A percentile compares a stretch with the other conserved stretches of the same genome.
Conservation (phyloP, 495 filamentous ascomycete genomes). For the Niebla homalea region DNA sequence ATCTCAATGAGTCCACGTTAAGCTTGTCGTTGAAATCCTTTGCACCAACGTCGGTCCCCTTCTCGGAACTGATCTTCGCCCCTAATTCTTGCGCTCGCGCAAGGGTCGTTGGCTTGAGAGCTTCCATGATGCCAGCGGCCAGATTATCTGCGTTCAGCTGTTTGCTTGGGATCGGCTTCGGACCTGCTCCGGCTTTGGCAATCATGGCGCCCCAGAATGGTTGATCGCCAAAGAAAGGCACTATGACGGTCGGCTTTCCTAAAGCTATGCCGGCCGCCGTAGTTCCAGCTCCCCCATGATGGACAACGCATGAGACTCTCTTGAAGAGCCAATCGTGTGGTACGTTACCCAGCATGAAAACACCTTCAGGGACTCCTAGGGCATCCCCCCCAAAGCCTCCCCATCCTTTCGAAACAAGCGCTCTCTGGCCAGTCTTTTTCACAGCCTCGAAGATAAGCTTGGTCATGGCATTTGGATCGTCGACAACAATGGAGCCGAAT, state of each 20-base stretch:
- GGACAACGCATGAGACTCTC: conserved; percentile 61
- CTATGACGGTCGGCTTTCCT: conserved; percentile 58
- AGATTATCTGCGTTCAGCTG: conserved; percentile 49
- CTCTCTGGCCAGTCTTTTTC: conserved; percentile 49
- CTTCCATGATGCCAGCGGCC: conserved; percentile 45
- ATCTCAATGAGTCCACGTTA: conserved; percentile 45
- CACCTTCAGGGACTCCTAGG: conserved; percentile 44
- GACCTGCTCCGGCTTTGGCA: conserved; percentile 56
- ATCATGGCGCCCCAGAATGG: conserved; percentile 76
- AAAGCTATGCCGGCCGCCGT: conserved; percentile 59
- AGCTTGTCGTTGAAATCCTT: conserved; percentile 59
- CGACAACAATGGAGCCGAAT: conserved; percentile 71
- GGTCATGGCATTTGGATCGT: conserved; percentile 56
- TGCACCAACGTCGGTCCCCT: conserved; percentile 48
- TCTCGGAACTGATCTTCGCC: conserved; percentile 47
- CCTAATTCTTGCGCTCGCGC: conserved; percentile 46
- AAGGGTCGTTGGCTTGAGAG: conserved; percentile 41
- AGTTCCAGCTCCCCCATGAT: conserved; percentile 75
- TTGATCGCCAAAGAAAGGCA: conserved; percentile 81
- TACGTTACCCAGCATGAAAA: conserved; percentile 67
- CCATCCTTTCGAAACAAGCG: conserved; percentile 72
- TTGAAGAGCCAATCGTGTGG: conserved; percentile 79
- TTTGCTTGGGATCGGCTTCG: conserved; percentile 55
- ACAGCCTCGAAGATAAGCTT: conserved; percentile 57
- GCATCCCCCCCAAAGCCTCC: conserved; percentile 55